Evolutionary conservation across 805 yeast species (phyloP).

Genomic region (Saturnispora hagleri): DNA sequence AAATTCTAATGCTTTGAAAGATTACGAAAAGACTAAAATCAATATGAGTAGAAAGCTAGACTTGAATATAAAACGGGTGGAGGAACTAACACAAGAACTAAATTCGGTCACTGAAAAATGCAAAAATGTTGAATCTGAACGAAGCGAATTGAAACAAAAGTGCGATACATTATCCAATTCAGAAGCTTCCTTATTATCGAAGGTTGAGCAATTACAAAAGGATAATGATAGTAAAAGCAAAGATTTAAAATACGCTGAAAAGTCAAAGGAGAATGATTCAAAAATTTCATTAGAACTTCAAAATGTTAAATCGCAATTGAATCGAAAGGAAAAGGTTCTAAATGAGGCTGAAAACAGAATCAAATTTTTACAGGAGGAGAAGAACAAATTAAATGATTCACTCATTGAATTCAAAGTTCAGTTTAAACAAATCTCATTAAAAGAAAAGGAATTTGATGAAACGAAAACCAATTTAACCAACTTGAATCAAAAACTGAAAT

Average conservation of each 20-base stretch:
- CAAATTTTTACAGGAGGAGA: constrained; percentile 31
- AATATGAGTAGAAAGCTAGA: constrained; percentile 21
- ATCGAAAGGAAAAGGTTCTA: constrained; percentile 36
- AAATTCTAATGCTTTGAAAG: constrained; percentile 28
- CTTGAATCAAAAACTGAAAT: constrained; percentile 32
- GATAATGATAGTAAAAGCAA: constrained; percentile 28
- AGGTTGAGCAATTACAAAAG: constrained; percentile 23
- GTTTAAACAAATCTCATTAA: constrained; percentile 31
- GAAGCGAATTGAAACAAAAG: constrained; percentile 10
- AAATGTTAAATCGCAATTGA: constrained; percentile 34
- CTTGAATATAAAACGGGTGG: constrained; percentile 11
- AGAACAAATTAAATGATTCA: constrained; percentile 31
- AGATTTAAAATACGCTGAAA: constrained; percentile 31
- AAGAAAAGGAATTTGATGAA: constrained; percentile 28
- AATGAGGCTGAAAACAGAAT: constrained; percentile 30
- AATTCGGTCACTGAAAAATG: constrained; percentile 15
- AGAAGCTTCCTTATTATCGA: constrained; percentile 22
- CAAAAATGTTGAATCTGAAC: constrained; percentile 13
- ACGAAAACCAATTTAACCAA: constrained; percentile 34
- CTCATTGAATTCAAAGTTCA: constrained; percentile 33
- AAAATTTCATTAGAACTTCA: constrained; percentile 41
- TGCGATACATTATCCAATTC: constrained; percentile 21
- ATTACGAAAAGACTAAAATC: constrained; percentile 25
- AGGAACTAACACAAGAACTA: constrained; percentile 15
- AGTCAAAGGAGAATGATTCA: constrained; percentile 32